A percentile compares a stretch with the other conserved stretches of the same genome.
These are phyloP conservation scores for Spergularia bocconei DNA, from an alignment of 148 eudicot species.

Conservation along the genomic window DNA sequence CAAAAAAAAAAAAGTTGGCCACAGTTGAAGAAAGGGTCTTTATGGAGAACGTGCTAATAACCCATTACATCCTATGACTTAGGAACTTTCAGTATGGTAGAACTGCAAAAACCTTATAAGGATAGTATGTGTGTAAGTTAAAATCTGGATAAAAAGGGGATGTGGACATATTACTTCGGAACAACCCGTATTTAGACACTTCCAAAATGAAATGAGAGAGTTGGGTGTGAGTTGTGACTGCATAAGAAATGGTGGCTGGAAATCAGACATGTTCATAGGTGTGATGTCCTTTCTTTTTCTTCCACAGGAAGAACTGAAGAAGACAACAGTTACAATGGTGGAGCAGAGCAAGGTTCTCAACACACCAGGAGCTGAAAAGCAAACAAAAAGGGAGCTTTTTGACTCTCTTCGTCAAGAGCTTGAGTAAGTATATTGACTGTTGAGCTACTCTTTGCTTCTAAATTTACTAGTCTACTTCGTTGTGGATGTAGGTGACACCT, in stretches of 20 bases:
- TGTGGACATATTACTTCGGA: background rate
- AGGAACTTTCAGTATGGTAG: background rate
- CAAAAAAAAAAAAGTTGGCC: too few species aligned
- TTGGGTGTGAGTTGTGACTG: background rate
- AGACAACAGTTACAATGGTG: constrained; percentile 87
- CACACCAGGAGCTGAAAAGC: constrained; percentile 96
- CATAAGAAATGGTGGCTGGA: background rate
- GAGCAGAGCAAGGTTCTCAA: constrained; percentile 97
- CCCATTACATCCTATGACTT: too few species aligned
- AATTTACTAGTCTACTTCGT: background rate
- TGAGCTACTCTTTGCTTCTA: constrained; percentile 28
- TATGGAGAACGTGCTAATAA: too few species aligned
- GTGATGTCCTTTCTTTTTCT: constrained; percentile 2
- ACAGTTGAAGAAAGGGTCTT: too few species aligned
- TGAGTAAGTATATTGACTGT: constrained; percentile 60
- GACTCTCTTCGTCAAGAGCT: constrained; percentile 97
- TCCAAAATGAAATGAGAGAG: background rate
- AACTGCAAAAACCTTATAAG: background rate
- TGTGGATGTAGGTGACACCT: background rate
- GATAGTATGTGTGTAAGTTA: background rate
- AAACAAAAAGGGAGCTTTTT: constrained; percentile 94
- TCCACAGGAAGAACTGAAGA: constrained; percentile 85
- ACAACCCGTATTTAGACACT: too few species aligned
- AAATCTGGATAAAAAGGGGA: too few species aligned
- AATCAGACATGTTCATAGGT: background rate